phyloP scores from a whole-genome alignment of 371 early-diverging fungal genomes.

The Blastocladiella emersonii region DNA sequence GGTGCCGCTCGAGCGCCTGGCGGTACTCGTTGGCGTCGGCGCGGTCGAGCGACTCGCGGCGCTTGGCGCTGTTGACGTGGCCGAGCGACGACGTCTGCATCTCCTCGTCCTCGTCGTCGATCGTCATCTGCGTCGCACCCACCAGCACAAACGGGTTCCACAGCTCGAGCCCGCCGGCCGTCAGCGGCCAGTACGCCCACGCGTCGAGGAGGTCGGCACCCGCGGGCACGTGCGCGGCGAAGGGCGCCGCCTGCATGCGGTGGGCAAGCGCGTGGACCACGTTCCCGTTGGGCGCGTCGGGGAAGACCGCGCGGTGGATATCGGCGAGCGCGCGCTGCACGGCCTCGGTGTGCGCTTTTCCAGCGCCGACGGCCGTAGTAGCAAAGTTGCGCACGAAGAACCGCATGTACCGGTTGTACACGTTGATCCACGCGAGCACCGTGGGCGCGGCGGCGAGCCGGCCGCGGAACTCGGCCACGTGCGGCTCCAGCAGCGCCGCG shows the following conservation, averaged over 20 bases:
- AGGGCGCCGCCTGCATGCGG: neutral
- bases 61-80: neutral
- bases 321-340: neutral
- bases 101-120: neutral
- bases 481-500: neutral
- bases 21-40: neutral
- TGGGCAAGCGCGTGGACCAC: constrained; percentile 5
- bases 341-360: constrained; percentile 10
- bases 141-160: constrained; percentile 5
- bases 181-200: constrained; percentile 15
- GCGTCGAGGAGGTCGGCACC: constrained; percentile 4
- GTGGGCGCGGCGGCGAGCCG: constrained; percentile 6
- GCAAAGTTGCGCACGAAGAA: constrained; percentile 12
- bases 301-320: constrained; percentile 10
- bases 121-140: neutral
- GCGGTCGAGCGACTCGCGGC: neutral
- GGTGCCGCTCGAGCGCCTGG: neutral
- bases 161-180: constrained; percentile 11
- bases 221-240: neutral
- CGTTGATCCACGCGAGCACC: constrained; percentile 14
- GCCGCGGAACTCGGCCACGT: constrained; percentile 6
- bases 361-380: constrained; percentile 9
- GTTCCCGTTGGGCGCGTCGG: constrained; percentile 6
- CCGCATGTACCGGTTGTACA: constrained; percentile 14
- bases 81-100: neutral